Evolutionary conservation across 129 eudicot genomes (phyloP), one percentile per base, ranked within the genome.

Genomic region (Pittosporum tobira): DNA sequence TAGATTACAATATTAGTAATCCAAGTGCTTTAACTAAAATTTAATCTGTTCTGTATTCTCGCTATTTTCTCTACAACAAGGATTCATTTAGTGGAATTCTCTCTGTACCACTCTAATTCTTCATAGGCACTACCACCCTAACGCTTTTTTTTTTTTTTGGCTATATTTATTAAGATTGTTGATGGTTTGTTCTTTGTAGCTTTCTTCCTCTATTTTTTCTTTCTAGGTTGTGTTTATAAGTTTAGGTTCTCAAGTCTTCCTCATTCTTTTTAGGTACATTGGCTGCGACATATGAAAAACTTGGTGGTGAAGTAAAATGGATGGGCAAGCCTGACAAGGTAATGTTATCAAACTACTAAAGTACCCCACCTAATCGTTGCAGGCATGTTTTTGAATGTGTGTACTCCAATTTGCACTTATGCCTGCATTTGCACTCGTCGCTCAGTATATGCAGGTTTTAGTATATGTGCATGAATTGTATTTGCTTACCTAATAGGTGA

Each of bases 291-390:
- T 90, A 90, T 53, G 97, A 85, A 67, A 76, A 85, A 62, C 88
- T 89, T 49, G 88, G 95, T 26, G 95, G 95, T 48, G 95, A 89
- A 79, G 95, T 89, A 56, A 89, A 85, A 70, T 89, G 88, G 95
- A 89, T 89, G 97, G 97, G 74, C 51, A 67, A 78, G 28, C 69
- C 63, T 21, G 63, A 23, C 20, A 24, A 58, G 63, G 63, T 58
- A 20, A 58, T 23, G 2, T 1, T 1, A 18, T 20, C 16, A 57
- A 6, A 16, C 4, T 22, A 28, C 20, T 52, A 27, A 52, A n/a
- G 22, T 15, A n/a, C 59, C 59, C 30, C 16, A 34, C n/a, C 5
- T 4, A 13, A 14, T 24, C 27, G n/a, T 51, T 34, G 40, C 10
- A 34, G 7, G 0, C 40, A 34, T 6, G 1, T 34, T 34, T n/a